Conservation (phyloP, 2,329 filamentous ascomycete genomes). For the Hypocrella siamensis region DNA sequence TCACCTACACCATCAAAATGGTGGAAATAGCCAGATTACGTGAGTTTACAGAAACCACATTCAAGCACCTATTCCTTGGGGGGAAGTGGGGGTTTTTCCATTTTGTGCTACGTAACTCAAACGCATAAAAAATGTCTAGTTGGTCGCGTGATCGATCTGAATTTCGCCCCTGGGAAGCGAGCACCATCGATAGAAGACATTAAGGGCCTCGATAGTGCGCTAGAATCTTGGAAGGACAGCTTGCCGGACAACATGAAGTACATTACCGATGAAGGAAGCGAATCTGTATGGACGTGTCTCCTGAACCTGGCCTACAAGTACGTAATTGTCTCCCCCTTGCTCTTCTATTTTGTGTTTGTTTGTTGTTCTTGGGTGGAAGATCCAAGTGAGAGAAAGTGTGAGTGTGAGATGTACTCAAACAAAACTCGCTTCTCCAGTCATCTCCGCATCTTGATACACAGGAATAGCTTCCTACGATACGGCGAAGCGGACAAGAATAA, state of each 20-base stretch:
- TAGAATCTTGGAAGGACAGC: conserved; percentile 18
- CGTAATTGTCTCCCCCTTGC: neutral
- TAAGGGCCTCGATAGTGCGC: conserved; percentile 11
- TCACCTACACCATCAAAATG: conserved; percentile 21
- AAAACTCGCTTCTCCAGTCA: conserved; percentile 9
- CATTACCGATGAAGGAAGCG: conserved; percentile 15
- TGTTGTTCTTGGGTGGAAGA: too few species aligned
- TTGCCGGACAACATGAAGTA: conserved; percentile 15
- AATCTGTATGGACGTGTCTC: conserved; percentile 19
- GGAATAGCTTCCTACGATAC: conserved; percentile 15
- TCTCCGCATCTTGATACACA: conserved; percentile 19
- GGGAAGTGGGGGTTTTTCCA: too few species aligned
- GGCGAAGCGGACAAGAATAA: conserved; percentile 12
- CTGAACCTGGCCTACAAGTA: conserved; percentile 22
- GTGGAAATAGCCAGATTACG: conserved; percentile 18
- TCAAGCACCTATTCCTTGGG: too few species aligned
- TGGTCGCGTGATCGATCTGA: conserved; percentile 18
- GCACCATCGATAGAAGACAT: conserved; percentile 13
- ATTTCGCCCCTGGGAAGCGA: conserved; percentile 18
- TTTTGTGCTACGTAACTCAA: too few species aligned
- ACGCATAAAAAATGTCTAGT: conserved; percentile 9
- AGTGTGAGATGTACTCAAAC: too few species aligned
- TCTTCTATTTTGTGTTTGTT: too few species aligned
- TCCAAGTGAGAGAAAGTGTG: too few species aligned
- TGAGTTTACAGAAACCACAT: conserved; percentile 5